Evolutionary conservation across 768 basidiomycete genomes (phyloP).

Genomic region (Daedaleopsis sinensis): DNA sequence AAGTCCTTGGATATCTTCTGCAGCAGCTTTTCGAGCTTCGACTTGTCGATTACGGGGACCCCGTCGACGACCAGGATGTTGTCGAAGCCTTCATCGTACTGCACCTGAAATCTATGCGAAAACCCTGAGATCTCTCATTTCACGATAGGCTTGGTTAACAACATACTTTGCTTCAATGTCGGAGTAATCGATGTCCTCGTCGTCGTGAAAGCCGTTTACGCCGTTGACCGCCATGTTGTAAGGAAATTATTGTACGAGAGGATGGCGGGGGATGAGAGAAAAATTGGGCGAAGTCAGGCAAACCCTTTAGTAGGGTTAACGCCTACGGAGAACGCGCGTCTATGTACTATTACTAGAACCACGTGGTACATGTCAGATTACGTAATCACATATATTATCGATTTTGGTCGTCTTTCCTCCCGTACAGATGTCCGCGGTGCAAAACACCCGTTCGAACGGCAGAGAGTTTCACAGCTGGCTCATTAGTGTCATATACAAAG

Average conservation of each 20-base stretch:
- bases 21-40: conserved; percentile 81
- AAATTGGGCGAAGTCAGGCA: conserved; percentile 14
- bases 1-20: conserved; percentile 85
- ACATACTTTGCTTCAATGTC: conserved; percentile 87
- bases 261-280: conserved; percentile 13
- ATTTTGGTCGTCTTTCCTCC: too few species aligned
- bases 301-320: conserved; percentile 16
- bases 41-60: conserved; percentile 85
- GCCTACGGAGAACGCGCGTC: neutral
- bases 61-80: conserved; percentile 93
- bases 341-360: too few species aligned
- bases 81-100: conserved; percentile 87
- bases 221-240: conserved; percentile 29
- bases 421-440: too few species aligned
- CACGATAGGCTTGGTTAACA: neutral
- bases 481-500: conserved; percentile 21
- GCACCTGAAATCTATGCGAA: conserved; percentile 77
- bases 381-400: too few species aligned
- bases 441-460: neutral
- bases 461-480: neutral
- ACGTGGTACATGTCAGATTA: too few species aligned
- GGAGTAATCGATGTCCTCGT: conserved; percentile 80
- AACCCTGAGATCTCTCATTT: conserved; percentile 11
- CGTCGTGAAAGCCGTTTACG: conserved; percentile 31
- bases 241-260: neutral